Percentiles rank a stretch among this genome's conserved stretches.
These are phyloP conservation scores for Prunus campanulata DNA, from an alignment of 306 rosid genomes.

Conservation along the genomic window DNA sequence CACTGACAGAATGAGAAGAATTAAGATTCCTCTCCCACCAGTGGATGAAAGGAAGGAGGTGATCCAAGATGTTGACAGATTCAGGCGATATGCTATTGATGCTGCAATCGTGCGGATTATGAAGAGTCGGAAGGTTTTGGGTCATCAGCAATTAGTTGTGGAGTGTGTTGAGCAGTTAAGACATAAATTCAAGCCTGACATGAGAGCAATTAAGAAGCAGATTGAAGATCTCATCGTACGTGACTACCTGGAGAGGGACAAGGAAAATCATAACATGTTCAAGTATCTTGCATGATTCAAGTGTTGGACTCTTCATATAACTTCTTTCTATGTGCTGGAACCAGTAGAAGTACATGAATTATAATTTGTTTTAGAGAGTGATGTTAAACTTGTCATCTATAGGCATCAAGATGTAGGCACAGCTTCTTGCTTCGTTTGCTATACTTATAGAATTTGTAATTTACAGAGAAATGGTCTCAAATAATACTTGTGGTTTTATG, in stretches of 20 bases:
- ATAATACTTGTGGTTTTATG: not conserved
- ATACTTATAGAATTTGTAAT: not conserved
- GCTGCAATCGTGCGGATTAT: slow-evolving; percentile 82
- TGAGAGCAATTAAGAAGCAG: slow-evolving; percentile 74
- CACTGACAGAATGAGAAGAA: slow-evolving; percentile 68
- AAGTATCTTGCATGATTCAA: slow-evolving; percentile 53
- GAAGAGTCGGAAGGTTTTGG: slow-evolving; percentile 66
- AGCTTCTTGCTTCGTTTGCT: not conserved
- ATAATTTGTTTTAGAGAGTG: not conserved
- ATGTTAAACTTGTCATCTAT: not conserved
- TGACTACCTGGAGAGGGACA: slow-evolving; percentile 71
- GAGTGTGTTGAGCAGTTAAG: slow-evolving; percentile 65
- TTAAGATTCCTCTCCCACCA: slow-evolving; percentile 72
- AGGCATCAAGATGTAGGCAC: not conserved
- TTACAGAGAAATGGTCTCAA: not conserved
- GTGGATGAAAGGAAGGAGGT: slow-evolving; percentile 66
- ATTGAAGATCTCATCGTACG: slow-evolving; percentile 68
- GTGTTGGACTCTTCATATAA: not conserved
- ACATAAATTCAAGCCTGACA: slow-evolving; percentile 79
- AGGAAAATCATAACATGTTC: slow-evolving; percentile 39
- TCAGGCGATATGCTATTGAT: slow-evolving; percentile 71
- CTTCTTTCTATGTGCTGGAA: not conserved
- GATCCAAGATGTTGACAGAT: slow-evolving; percentile 67
- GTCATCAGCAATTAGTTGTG: slow-evolving; percentile 55
- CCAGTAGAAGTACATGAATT: not conserved